Evolutionary conservation across 352 stramenopile genomes (phyloP), one percentile per base, ranked within the genome.

Genomic region (Globisporangium middletonii): DNA sequence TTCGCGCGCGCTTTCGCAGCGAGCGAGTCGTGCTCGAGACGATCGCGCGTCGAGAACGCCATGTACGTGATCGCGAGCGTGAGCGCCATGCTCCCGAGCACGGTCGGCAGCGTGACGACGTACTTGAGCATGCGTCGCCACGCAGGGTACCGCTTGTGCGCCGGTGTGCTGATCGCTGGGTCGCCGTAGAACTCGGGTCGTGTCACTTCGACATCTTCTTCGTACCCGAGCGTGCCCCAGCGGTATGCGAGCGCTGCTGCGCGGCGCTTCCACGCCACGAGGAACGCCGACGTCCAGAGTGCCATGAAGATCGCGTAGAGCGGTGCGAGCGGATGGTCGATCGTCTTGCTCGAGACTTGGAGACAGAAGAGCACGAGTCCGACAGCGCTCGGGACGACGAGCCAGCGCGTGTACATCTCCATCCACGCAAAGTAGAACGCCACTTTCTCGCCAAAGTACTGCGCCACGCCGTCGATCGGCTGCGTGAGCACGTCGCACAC

Each of bases 361-460:
- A 87, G 47, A 0, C 55, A 53, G 54, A 94, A 97, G 11, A 97
- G 61, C 3, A 81, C 44, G 15, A 88, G 63, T 0, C 90, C 90
- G 5, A 81, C 77, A 33, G 89, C 50, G 49, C 79, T 89, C 2
- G 90, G 88, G 9, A 90, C 69, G 12, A 96, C 49, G 5, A 97
- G 81, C 84, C 89, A 95, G 18, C 73, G 79, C 19, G 91, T 97
- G 74, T 97, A 97, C 64, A 96, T 78, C 56, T 94, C 84, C 64
- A 95, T 77, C 79, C 88, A 97, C 35, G 89, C 91, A 68, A 97
- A 97, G 68, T 97, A 97, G 63, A 96, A 97, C 19, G 88, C 90
- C 15, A 96, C 66, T 6, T 83, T 79, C 55, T 97, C 88, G 18
- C 91, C 91, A 59, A 95, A 97, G 70, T 97, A 97, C 59, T 94